Evolutionary conservation across 805 yeast species (phyloP), one percentile per base, ranked within the genome.

Genomic region (Tetrapisispora nanseiensis): DNA sequence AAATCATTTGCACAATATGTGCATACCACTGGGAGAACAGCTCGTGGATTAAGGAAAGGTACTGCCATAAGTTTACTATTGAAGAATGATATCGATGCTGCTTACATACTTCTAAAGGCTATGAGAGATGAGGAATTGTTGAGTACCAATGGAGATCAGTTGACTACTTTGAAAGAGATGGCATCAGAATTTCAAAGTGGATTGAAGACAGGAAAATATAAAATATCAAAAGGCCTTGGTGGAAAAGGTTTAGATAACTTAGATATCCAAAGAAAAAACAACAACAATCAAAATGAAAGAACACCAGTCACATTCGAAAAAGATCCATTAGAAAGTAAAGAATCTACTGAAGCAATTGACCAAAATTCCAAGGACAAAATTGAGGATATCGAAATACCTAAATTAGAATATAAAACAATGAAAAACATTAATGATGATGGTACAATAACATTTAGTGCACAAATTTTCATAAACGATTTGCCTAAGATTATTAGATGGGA

Each of bases 21-120:
- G 11, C 98, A 92, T 63, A 73, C 97, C 8, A 95, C 89, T 1
- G 98, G 98, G 0, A 69, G 98, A 44, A 92, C 98, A 0, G 98
- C 97, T 0, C 70, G 98, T 46, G 97, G 97, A 1, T 92, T 92
- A 0, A 71, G 72, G 28, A 65, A 63, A 3, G 98, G 98, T 2
- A 67, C 68, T 2, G 82, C 82, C n/a, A 68, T 86, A 4, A 83
- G 97, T 0, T 75, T 90, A 49, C 67, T 92, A 4, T 66, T 78
- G 1, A 65, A 73, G 0, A 64, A 65, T 18, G 87, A 87, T 54
- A 68, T 87, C 15, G 76, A 82, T 0, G 77, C 77, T 46, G 86
- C 94, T 0, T 67, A 84, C 59, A 70, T 72, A 39, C 52, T 80
- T 27, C 57, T 50, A 11, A 69, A 67, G 40, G 66, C 69, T 15